A percentile compares a stretch with the other conserved stretches of the same genome.
Conservation (phyloP, 495 filamentous ascomycete genomes). For the Chlorociboria aeruginascens region DNA sequence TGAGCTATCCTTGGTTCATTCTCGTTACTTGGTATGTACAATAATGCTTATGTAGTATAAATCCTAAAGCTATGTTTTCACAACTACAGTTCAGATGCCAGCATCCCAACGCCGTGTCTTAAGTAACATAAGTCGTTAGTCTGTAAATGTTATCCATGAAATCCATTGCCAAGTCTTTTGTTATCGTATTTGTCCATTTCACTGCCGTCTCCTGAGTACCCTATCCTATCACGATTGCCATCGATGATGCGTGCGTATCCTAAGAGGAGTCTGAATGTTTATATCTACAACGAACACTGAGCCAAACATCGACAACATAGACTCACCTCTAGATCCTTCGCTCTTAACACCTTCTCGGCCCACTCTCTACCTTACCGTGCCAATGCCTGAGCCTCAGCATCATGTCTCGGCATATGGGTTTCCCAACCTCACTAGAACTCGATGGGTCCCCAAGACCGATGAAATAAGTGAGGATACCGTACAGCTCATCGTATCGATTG, state of each 20-base stretch:
- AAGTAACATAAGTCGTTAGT: too few species aligned
- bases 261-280: constrained; percentile 52
- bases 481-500: constrained; percentile 62
- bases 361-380: constrained; percentile 52
- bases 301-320: background rate
- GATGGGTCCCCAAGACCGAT: constrained; percentile 36
- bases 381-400: constrained; percentile 39
- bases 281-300: constrained; percentile 29
- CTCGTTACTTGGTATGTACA: too few species aligned
- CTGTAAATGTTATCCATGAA: too few species aligned
- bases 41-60: too few species aligned
- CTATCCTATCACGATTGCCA: constrained; percentile 51
- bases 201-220: constrained; percentile 27
- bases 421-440: constrained; percentile 33
- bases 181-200: constrained; percentile 15
- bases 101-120: too few species aligned
- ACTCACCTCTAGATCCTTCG: constrained; percentile 49
- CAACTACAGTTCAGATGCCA: too few species aligned
- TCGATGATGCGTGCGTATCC: constrained; percentile 60
- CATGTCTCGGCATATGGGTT: constrained; percentile 22
- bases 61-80: too few species aligned
- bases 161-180: background rate
- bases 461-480: constrained; percentile 69
- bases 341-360: constrained; percentile 51
- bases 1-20: too few species aligned